Conservation (phyloP, 2,329 filamentous ascomycete species). For the Paracoccidioides brasiliensis region DNA sequence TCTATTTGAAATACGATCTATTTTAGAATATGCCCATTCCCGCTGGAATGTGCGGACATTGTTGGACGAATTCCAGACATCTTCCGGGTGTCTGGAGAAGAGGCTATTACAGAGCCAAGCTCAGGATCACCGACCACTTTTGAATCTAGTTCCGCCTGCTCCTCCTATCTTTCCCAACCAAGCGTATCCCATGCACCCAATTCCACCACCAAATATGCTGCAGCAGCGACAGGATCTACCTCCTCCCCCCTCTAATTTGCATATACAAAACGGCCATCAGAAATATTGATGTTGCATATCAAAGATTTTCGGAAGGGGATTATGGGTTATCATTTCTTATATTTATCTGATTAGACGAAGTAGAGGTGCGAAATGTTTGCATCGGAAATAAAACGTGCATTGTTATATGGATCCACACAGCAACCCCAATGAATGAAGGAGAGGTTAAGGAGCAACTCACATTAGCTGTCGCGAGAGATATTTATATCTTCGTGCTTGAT, state of each 20-base stretch:
- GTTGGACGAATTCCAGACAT: slow-evolving; percentile 21
- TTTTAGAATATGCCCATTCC: slow-evolving; percentile 22
- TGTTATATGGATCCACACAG: too few species aligned
- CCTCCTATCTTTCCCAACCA: background rate
- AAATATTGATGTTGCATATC: background rate
- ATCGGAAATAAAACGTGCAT: too few species aligned
- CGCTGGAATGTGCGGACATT: slow-evolving; percentile 23
- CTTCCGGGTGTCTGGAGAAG: slow-evolving; percentile 18
- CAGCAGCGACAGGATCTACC: background rate
- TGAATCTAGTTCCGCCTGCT: background rate
- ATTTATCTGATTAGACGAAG: too few species aligned
- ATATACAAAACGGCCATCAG: background rate
- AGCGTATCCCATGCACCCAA: background rate
- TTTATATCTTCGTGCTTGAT: too few species aligned
- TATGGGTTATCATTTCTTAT: background rate
- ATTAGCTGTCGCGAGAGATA: too few species aligned
- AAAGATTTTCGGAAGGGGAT: background rate
- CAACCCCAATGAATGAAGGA: too few species aligned
- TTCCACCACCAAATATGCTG: background rate
- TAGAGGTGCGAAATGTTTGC: too few species aligned
- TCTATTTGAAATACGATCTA: slow-evolving; percentile 19
- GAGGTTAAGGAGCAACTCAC: too few species aligned
- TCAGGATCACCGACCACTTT: background rate
- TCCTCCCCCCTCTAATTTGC: background rate
- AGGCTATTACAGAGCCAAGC: slow-evolving; percentile 14